phyloP scores from a whole-genome alignment of 768 basidiomycete genomes.

The Tulasnella sp. region DNA sequence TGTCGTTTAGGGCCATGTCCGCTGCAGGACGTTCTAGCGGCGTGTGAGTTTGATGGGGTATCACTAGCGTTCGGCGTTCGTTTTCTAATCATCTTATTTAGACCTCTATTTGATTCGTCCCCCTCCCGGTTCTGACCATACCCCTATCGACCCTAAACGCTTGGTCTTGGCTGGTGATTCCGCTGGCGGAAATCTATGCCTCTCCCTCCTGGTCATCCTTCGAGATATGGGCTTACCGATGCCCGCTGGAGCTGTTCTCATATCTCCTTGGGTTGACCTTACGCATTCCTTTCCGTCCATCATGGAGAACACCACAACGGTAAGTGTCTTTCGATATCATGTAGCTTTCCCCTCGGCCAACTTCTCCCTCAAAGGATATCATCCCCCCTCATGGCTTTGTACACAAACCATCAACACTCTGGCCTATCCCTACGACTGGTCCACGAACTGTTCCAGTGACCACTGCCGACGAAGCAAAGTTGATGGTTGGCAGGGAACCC shows the following conservation, averaged over 20 bases:
- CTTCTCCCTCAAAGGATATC: slow-evolving; percentile 48
- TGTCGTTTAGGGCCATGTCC: slow-evolving; percentile 37
- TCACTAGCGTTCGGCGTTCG: not conserved
- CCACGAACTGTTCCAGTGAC: not conserved
- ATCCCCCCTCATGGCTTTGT: slow-evolving; percentile 60
- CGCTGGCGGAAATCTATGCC: slow-evolving; percentile 78
- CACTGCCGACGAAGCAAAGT: not conserved
- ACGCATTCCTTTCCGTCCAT: slow-evolving; percentile 92
- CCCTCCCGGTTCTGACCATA: slow-evolving; percentile 64
- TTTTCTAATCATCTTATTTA: slow-evolving; percentile 23
- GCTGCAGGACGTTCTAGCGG: slow-evolving; percentile 77
- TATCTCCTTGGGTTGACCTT: slow-evolving; percentile 92
- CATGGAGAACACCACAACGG: slow-evolving; percentile 71
- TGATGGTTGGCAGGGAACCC: not conserved
- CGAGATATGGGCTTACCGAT: slow-evolving; percentile 70
- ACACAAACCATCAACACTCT: slow-evolving; percentile 56
- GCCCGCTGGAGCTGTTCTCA: slow-evolving; percentile 79
- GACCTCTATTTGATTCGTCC: slow-evolving; percentile 83
- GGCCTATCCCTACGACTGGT: slow-evolving; percentile 36
- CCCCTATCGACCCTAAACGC: slow-evolving; percentile 63
- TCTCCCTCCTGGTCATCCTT: slow-evolving; percentile 59
- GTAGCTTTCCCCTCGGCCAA: not conserved
- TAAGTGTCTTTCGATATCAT: slow-evolving; percentile 26
- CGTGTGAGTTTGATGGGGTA: slow-evolving; percentile 42
- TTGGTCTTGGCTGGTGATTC: slow-evolving; percentile 86